These are phyloP conservation scores for Populus euphratica DNA, from an alignment of 345 rosid species.

Conservation along the genomic window DNA sequence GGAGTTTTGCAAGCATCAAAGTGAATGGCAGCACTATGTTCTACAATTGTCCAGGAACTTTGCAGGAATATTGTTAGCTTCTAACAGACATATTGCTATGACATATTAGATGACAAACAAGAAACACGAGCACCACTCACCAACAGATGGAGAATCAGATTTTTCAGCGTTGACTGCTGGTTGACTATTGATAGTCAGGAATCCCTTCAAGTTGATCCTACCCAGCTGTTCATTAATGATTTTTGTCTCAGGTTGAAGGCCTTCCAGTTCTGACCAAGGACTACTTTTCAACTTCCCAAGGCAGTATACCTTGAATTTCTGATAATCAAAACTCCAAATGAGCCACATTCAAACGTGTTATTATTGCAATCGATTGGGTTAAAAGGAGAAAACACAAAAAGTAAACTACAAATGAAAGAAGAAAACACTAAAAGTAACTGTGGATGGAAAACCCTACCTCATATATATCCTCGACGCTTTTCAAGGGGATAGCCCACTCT, in stretches of 20 bases:
- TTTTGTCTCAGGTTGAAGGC: conserved; percentile 91
- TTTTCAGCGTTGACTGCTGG: conserved; percentile 85
- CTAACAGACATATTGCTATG: not conserved
- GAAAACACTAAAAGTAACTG: not conserved
- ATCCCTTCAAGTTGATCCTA: conserved; percentile 77
- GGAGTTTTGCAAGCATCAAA: not conserved
- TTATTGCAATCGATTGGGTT: not conserved
- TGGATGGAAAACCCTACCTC: conserved; percentile 48
- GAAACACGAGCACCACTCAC: conserved; percentile 33
- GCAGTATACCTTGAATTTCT: conserved; percentile 82
- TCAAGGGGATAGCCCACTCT: conserved; percentile 81
- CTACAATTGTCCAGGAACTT: not conserved
- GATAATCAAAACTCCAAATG: conserved; percentile 26
- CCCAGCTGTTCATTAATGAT: conserved; percentile 83
- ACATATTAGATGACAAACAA: not conserved
- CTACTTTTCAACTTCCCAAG: conserved; percentile 76
- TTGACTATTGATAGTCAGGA: conserved; percentile 94
- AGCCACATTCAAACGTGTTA: conserved; percentile 10
- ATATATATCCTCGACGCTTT: conserved; percentile 61
- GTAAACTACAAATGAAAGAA: not conserved
- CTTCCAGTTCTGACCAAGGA: conserved; percentile 96
- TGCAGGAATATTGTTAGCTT: not conserved
- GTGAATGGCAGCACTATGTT: not conserved
- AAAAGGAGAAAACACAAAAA: conserved; percentile 1
- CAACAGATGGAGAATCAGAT: conserved; percentile 78